Evolutionary conservation across 441 rosid genomes (phyloP), one percentile per base, ranked within the genome.

Genomic region (Pelargonium myrrhifolium): DNA sequence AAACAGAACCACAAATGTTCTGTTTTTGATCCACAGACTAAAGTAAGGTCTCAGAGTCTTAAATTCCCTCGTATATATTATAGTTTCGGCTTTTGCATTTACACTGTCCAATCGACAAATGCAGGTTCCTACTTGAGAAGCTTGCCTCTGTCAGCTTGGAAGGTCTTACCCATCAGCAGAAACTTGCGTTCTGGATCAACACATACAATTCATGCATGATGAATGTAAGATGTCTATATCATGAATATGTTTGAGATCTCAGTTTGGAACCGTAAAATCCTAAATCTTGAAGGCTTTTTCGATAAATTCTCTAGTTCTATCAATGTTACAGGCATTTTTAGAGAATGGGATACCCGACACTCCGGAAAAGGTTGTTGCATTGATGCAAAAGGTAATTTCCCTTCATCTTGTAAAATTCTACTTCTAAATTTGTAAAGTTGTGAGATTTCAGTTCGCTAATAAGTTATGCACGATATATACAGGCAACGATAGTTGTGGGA

Each of bases 131-230:
- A 66, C 84, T 85, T 26, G 84, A 80, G 71, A 92, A 90, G 86
- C 97, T 90, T 74, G 83, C 90, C 56, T n/a, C 80, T 64, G 90
- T 83, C 37, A 81, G 75, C 66, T 82, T 88, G 64, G 84, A 81
- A 22, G 89, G 87, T 69, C 89, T 90, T 53, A 85, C 80, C 65
- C 96, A 90, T 81, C 96, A 92, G 78, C 90, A 90, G 76, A 90
- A 90, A 81, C 92, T 90, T 35, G 98, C 98, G 31, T 92, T 92
- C 76, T 90, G 96, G 98, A 88, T 92, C 67, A 92, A 92, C 74
- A 84, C 81, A 47, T 92, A 86, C 70, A 92, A 90, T 73, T 87
- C 93, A 3, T 90, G 96, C 65, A 78, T 88, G 18, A 74, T 85
- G 22, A 78, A 85, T 70, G 78, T 78, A 79, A 72, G 22, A 80